phyloP scores from a whole-genome alignment of 2,329 filamentous ascomycete species.

The Aspergillus sp. region DNA sequence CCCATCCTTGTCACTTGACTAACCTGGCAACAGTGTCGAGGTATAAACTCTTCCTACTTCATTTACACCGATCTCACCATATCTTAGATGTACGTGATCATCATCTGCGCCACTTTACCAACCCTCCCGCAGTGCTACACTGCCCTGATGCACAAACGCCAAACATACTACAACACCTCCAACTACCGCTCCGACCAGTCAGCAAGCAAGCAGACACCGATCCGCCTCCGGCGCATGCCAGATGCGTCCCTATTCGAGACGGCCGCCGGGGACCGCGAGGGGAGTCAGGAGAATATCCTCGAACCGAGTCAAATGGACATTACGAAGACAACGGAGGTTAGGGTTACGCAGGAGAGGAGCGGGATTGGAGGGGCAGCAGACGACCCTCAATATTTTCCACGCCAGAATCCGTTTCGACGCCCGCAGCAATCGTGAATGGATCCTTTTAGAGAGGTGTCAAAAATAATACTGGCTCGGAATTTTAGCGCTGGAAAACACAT shows the following conservation, averaged over 20 bases:
- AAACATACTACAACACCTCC: background rate
- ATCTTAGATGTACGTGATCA: slow-evolving; percentile 14
- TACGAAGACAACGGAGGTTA: slow-evolving; percentile 6
- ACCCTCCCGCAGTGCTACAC: slow-evolving; percentile 12
- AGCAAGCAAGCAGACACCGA: background rate
- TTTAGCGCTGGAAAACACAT: no score
- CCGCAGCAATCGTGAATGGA: background rate
- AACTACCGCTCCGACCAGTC: background rate
- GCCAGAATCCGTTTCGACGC: slow-evolving; percentile 4
- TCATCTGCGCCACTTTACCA: slow-evolving; percentile 13
- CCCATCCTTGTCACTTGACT: no score
- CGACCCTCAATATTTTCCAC: background rate
- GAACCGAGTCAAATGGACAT: background rate
- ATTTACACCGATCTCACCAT: background rate
- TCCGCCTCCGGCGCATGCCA: slow-evolving; percentile 3
- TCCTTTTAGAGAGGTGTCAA: no score
- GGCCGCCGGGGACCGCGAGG: background rate
- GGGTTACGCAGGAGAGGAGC: background rate
- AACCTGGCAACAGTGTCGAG: background rate
- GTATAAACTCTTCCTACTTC: background rate
- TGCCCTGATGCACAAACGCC: background rate
- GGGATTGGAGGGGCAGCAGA: background rate
- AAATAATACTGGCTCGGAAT: no score
- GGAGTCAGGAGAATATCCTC: slow-evolving; percentile 9
- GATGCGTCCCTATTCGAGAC: slow-evolving; percentile 12